Conservation (phyloP, 148 eudicot species). For the Fallopia convolvulus region DNA sequence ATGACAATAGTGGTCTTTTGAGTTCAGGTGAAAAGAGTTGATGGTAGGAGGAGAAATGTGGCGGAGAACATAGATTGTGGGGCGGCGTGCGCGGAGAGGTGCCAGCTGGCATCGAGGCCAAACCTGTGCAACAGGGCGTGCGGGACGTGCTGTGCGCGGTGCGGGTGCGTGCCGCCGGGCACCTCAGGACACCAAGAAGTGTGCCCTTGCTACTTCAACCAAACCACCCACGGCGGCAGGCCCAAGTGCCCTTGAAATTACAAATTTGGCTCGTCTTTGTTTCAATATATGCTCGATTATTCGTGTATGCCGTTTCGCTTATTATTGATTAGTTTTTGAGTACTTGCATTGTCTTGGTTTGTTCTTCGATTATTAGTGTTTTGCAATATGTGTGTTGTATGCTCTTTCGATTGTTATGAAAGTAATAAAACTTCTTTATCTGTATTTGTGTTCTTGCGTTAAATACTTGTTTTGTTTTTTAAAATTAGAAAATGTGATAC, state of each 20-base stretch:
- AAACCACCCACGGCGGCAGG: conserved; percentile 41
- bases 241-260: conserved; percentile 42
- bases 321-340: too few relatives aligned
- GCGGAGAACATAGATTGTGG: conserved; percentile 23
- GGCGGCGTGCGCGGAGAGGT: conserved; percentile 31
- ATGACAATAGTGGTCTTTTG: background rate
- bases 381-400: too few relatives aligned
- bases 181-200: conserved; percentile 45
- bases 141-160: conserved; percentile 44
- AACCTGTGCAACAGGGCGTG: conserved; percentile 47
- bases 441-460: background rate
- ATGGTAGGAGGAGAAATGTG: background rate
- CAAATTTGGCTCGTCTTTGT: too few relatives aligned
- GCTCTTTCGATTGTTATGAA: background rate
- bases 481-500: too few relatives aligned
- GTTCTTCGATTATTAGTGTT: too few relatives aligned
- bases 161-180: conserved; percentile 49
- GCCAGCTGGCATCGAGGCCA: conserved; percentile 24
- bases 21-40: background rate
- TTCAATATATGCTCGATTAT: too few relatives aligned
- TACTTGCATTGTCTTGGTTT: too few relatives aligned
- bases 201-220: conserved; percentile 47
- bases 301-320: too few relatives aligned
- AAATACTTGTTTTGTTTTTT: too few relatives aligned
- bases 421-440: background rate